Evolutionary conservation across 225 moss, liverwort and hornwort species (phyloP).

Genomic region (Neckera pumila): DNA sequence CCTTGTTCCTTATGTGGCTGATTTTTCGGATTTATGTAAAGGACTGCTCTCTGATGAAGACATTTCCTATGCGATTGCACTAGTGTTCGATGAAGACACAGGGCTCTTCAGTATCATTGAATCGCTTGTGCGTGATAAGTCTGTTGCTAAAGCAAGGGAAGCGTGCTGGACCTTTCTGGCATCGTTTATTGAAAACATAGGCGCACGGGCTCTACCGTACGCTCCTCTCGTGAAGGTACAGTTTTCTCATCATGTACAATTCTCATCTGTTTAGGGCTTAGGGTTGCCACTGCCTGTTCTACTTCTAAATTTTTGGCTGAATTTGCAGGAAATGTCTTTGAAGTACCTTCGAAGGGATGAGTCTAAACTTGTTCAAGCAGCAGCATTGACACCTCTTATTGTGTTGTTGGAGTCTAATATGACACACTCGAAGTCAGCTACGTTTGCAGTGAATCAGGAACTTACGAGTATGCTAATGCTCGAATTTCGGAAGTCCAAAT

Average conservation of each 20-base stretch:
- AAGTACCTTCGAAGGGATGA: slow-evolving; percentile 70
- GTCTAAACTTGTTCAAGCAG: slow-evolving; percentile 74
- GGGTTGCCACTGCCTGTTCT: background rate
- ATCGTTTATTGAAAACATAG: slow-evolving; percentile 50
- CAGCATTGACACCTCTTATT: slow-evolving; percentile 62
- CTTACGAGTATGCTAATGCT: slow-evolving; percentile 49
- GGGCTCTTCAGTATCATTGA: slow-evolving; percentile 64
- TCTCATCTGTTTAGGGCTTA: background rate
- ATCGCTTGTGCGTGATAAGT: slow-evolving; percentile 46
- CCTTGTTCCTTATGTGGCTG: slow-evolving; percentile 43
- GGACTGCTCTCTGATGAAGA: slow-evolving; percentile 56
- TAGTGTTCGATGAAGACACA: slow-evolving; percentile 63
- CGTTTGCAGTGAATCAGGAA: slow-evolving; percentile 42
- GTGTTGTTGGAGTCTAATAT: slow-evolving; percentile 52
- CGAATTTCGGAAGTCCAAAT: slow-evolving; percentile 67
- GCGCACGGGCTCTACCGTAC: slow-evolving; percentile 57
- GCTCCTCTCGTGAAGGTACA: slow-evolving; percentile 58
- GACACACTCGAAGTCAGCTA: slow-evolving; percentile 7
- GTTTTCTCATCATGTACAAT: background rate
- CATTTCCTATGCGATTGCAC: slow-evolving; percentile 57
- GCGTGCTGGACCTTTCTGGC: slow-evolving; percentile 53
- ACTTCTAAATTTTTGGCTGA: background rate
- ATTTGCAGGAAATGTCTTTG: slow-evolving; percentile 62
- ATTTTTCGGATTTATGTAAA: slow-evolving; percentile 55
- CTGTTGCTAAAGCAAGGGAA: slow-evolving; percentile 59